Base-by-base conservation (phyloP, 192 early-diverging fungal genomes). In the Entomortierella parvispora region DNA sequence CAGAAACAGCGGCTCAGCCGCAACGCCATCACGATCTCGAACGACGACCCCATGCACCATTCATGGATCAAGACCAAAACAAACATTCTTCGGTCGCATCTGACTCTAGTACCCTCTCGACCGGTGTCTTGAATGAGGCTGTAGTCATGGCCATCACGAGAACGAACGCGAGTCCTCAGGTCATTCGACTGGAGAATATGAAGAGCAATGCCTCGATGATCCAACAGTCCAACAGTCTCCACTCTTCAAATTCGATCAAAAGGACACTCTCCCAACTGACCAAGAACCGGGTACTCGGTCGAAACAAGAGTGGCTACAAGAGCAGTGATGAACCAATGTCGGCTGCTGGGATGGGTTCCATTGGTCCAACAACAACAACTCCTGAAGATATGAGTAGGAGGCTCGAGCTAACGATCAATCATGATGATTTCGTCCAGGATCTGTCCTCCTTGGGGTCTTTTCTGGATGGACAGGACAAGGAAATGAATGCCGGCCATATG, bases 191-290 rank as follows among this genome's bases (percentile, higher is more conserved):
- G 26, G 43, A 77, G 25, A 62, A 42, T 9, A 68, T 77, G 54
- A 68, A 68, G 49, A 47, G 40, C 6, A 48, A 26, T 4, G 68
- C 63, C 32, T 64, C 47, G 17, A 50, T 77, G 55, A 77, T 77
- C 8, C 59, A 77, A 44, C 46, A 55, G 58, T 77, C 74, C 46
- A 77, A 77, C 61, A 49, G 51, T 3, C 22, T 77, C 2, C 66
- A 77, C 45, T 50, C 63, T 6, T 68, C 65, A 56, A 74, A 74
- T 31, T 74, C 71, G 1, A 64, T 74, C 56, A 74, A 61, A 34
- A 37, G 71, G 23, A 55, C 72, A 1, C 43, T 62, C 20, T 68
- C 74, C 0, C 65, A 68, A 40, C 61, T 40, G 12, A 9, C 37
- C 12, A 12, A 12, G 37, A 9, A 40, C 12, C 7, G 37, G 37